A percentile compares a stretch with the other conserved stretches of the same genome.
Conservation (phyloP, 345 rosid species). For the Firmiana major region DNA sequence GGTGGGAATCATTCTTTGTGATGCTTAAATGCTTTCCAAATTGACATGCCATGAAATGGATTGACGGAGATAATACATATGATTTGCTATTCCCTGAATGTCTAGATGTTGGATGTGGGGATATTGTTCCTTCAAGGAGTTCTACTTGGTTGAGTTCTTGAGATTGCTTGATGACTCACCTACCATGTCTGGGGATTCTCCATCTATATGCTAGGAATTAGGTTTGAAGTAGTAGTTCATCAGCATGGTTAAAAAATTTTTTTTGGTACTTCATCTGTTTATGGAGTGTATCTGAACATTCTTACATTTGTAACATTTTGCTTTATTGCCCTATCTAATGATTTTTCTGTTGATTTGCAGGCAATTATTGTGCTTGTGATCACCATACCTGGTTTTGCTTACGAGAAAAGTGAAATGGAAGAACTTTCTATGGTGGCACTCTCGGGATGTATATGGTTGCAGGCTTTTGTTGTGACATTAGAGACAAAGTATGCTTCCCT, state of each 20-base stretch:
- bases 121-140: background rate
- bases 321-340: background rate
- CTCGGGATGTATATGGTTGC: constrained; percentile 98
- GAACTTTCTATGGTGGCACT: constrained; percentile 95
- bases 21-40: background rate
- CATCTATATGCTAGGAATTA: background rate
- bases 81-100: background rate
- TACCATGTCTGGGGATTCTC: background rate
- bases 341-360: constrained; percentile 43
- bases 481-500: constrained; percentile 80
- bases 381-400: constrained; percentile 78
- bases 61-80: background rate
- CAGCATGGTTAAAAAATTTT: background rate
- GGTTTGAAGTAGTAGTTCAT: background rate
- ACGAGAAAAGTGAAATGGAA: constrained; percentile 94
- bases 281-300: background rate
- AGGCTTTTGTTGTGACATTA: constrained; percentile 85
- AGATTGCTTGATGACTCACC: background rate
- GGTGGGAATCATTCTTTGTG: background rate
- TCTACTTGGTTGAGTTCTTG: background rate
- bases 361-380: constrained; percentile 84
- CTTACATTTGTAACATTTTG: background rate
- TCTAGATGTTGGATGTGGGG: background rate
- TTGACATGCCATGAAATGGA: background rate
- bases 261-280: background rate